Base-by-base conservation (phyloP, 176 grass and related monocot genomes). In the Triticum dicoccoides region DNA sequence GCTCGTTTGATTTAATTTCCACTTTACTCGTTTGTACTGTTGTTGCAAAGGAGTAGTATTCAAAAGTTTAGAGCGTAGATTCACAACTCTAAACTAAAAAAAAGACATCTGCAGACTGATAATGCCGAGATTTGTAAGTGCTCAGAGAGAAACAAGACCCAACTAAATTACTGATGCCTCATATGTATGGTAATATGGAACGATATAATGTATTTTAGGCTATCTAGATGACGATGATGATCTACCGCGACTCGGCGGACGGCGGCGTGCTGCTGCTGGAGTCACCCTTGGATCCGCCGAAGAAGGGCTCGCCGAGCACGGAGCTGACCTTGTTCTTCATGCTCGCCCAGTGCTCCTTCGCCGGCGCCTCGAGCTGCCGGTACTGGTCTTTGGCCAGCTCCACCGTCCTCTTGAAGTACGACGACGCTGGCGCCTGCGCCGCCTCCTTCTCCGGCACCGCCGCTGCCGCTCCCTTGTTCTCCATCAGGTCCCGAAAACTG, bases 321-420 rank as follows among this genome's bases (percentile, higher is more conserved):
- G 80, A 73, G 61, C 68, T 73, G 42, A 84, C 72, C 63, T 79
- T 90, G 87, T 83, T 92, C 87, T 92, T 92, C 66, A 95, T 64
- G 82, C 81, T 84, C 54, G 82, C 78, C 93, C 93, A 92, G 47
- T 67, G 85, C n/a, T 29, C 52, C 32, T 64, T 76, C 45, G 68
- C 84, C 21, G 80, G 76, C 65, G 58, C 76, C 66, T 67, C 82
- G 29, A 89, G 72, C 67, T 77, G 76, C 9, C 74, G 79, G 58
- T 84, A 20, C 66, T 82, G 80, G 68, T 87, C 86, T 56, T 44
- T 70, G 34, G 82, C 71, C 65, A 47, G 59, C 49, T 85, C 74
- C 74, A 85, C 79, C 38, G 77, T 84, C 82, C 8, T 85, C 79
- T 69, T 86, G 87, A 84, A 92, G 78, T 87, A 92, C 38, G 82